Percentiles rank a stretch among this genome's conserved stretches.
These are phyloP conservation scores for Kuraishia hungarica DNA, from an alignment of 805 yeast species.

Conservation along the genomic window DNA sequence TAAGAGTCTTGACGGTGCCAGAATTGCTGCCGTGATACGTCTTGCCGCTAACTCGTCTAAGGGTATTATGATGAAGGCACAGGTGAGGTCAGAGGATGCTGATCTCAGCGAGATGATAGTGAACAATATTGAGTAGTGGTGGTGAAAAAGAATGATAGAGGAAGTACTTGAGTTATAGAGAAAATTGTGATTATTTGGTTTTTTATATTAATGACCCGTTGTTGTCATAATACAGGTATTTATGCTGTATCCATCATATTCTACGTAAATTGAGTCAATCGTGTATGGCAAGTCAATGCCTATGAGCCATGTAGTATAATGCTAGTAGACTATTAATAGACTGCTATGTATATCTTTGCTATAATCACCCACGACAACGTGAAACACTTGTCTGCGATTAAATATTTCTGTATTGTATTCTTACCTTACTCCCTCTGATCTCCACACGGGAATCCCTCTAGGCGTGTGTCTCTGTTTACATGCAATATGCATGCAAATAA, in stretches of 20 bases:
- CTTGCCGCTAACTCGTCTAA: constrained; percentile 41
- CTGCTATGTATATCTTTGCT: no score
- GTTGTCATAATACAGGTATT: not conserved
- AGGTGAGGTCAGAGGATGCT: constrained; percentile 47
- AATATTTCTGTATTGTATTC: no score
- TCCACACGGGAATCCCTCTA: no score
- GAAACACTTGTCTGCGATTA: no score
- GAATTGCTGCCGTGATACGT: constrained; percentile 41
- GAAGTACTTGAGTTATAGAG: not conserved
- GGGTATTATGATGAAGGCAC: constrained; percentile 44
- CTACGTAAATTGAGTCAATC: no score
- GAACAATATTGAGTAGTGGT: constrained; percentile 30
- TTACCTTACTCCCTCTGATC: no score
- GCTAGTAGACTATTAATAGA: no score
- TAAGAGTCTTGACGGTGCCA: constrained; percentile 52
- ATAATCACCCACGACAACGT: no score
- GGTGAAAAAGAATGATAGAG: not conserved
- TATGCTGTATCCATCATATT: not conserved
- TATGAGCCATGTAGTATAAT: no score
- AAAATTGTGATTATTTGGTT: not conserved
- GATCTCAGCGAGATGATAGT: constrained; percentile 43
- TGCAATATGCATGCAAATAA: no score
- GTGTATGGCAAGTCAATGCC: no score
- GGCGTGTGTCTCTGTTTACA: no score
- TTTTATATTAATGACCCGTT: not conserved